A percentile compares a stretch with the other conserved stretches of the same genome.
phyloP scores from a whole-genome alignment of 2,329 filamentous ascomycete genomes.

The Neophaeococcomyces aloes region DNA sequence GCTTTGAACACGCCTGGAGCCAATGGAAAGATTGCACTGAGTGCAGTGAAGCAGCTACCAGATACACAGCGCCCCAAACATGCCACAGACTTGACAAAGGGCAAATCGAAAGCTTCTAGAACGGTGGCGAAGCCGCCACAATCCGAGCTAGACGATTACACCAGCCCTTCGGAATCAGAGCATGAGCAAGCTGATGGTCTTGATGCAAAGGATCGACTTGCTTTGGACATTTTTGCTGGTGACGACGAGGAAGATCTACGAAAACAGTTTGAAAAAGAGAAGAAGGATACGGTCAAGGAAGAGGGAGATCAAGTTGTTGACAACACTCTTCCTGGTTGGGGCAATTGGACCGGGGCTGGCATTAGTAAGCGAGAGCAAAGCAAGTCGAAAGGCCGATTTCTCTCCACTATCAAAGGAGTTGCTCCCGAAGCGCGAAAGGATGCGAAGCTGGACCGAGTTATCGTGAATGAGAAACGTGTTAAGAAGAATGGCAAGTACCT shows the following conservation, averaged over 20 bases:
- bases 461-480: constrained; percentile 81
- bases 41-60: too few relatives aligned
- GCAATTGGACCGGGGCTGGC: constrained; percentile 78
- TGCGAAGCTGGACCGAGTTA: constrained; percentile 69
- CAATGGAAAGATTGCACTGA: too few relatives aligned
- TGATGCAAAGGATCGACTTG: constrained; percentile 47
- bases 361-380: constrained; percentile 55
- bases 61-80: too few relatives aligned
- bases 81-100: too few relatives aligned
- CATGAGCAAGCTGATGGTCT: constrained; percentile 37
- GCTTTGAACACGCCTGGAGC: not conserved
- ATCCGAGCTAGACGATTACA: constrained; percentile 18
- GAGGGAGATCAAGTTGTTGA: constrained; percentile 77
- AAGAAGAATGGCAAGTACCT: constrained; percentile 90
- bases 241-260: constrained; percentile 56
- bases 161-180: constrained; percentile 20
- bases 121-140: not conserved
- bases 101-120: not conserved
- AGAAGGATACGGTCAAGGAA: constrained; percentile 57
- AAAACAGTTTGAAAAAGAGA: constrained; percentile 70
- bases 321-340: constrained; percentile 87
- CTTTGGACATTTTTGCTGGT: constrained; percentile 77
- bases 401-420: constrained; percentile 51
- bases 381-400: constrained; percentile 44
- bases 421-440: constrained; percentile 71